Evolutionary conservation across 352 stramenopile species (phyloP).

Genomic region (Pythium plurisporium): DNA sequence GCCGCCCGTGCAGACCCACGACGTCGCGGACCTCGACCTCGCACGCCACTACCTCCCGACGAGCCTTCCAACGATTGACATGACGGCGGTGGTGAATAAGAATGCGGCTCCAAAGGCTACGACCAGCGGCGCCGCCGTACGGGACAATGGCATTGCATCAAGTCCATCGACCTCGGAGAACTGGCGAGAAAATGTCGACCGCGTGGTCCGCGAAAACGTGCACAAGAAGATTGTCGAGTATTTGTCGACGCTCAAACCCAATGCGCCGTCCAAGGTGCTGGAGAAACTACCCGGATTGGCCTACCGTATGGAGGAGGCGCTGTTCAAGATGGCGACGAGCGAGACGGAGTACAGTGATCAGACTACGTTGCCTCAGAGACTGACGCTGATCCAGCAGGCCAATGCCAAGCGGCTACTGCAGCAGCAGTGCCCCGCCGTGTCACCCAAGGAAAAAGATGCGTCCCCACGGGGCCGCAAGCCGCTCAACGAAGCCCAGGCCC

Average conservation of each 20-base stretch:
- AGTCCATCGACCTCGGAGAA: background rate
- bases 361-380: constrained; percentile 89
- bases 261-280: constrained; percentile 93
- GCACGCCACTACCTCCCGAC: background rate
- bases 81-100: too few relatives aligned
- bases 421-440: constrained; percentile 30
- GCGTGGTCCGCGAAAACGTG: constrained; percentile 39
- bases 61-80: background rate
- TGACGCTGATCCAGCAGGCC: constrained; percentile 83
- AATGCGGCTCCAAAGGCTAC: background rate
- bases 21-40: constrained; percentile 13
- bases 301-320: constrained; percentile 92
- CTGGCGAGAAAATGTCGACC: constrained; percentile 30
- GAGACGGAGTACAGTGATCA: constrained; percentile 91
- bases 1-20: background rate
- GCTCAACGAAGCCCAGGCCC: constrained; percentile 54
- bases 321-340: constrained; percentile 81
- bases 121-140: background rate
- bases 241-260: constrained; percentile 91
- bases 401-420: constrained; percentile 60
- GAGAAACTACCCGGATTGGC: constrained; percentile 95
- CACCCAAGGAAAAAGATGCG: constrained; percentile 15
- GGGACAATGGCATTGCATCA: background rate
- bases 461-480: constrained; percentile 19
- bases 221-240: constrained; percentile 85